These are phyloP conservation scores for Russula sp. DNA, from an alignment of 768 basidiomycete genomes.

Conservation along the genomic window DNA sequence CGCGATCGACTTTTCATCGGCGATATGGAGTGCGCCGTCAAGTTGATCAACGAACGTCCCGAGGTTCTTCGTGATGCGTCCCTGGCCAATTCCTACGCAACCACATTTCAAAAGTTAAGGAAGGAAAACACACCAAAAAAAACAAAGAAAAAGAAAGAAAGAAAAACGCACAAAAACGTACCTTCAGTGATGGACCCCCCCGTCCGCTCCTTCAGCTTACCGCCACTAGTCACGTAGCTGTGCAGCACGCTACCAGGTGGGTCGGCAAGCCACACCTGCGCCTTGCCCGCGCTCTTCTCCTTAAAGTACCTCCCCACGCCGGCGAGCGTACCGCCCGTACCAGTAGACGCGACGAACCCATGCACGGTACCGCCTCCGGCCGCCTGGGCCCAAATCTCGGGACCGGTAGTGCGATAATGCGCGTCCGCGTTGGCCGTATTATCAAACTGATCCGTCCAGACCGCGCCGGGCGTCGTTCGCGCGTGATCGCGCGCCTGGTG, in stretches of 20 bases:
- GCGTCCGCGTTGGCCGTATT: constrained; percentile 86
- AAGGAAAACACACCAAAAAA: neutral
- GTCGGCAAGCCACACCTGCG: constrained; percentile 92
- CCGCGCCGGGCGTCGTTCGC: constrained; percentile 59
- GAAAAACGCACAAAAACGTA: constrained; percentile 39
- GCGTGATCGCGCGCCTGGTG: constrained; percentile 94
- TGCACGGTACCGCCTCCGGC: constrained; percentile 58
- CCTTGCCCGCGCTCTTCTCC: constrained; percentile 69
- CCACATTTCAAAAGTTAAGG: neutral
- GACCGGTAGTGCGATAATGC: constrained; percentile 88
- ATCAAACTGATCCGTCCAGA: constrained; percentile 99
- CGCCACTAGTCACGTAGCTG: constrained; percentile 74
- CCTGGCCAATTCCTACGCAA: constrained; percentile 87
- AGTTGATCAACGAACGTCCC: constrained; percentile 71
- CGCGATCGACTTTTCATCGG: constrained; percentile 82
- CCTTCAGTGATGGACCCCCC: constrained; percentile 95
- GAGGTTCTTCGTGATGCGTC: constrained; percentile 89
- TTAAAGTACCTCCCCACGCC: constrained; percentile 80
- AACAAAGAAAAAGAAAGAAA: neutral
- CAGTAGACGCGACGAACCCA: constrained; percentile 91
- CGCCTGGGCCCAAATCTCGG: constrained; percentile 94
- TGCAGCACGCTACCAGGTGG: constrained; percentile 93
- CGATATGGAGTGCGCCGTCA: constrained; percentile 76
- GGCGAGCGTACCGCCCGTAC: constrained; percentile 93
- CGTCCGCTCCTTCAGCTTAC: constrained; percentile 62